These are phyloP conservation scores for Smittium mucronatum DNA, from an alignment of 371 early-diverging fungal genomes.

Conservation along the genomic window DNA sequence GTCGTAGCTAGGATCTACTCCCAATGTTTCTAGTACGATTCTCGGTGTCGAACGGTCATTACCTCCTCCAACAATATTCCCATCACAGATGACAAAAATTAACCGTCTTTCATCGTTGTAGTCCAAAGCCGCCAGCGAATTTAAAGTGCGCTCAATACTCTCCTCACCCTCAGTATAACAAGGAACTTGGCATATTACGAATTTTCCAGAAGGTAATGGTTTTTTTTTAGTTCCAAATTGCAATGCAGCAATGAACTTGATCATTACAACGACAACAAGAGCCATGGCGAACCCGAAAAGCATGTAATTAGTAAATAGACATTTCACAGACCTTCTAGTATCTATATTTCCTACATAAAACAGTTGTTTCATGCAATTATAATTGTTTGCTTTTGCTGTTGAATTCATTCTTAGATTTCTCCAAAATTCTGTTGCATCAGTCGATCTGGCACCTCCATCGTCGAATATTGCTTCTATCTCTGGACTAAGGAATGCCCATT, in stretches of 20 bases:
- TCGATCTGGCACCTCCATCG: slow-evolving; percentile 64
- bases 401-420: slow-evolving; percentile 1
- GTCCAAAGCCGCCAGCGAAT: slow-evolving; percentile 69
- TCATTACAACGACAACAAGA: slow-evolving; percentile 58
- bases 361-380: slow-evolving; percentile 34
- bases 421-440: slow-evolving; percentile 19
- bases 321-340: slow-evolving; percentile 54
- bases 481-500: slow-evolving; percentile 25
- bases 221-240: slow-evolving; percentile 51
- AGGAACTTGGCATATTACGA: slow-evolving; percentile 80
- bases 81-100: slow-evolving; percentile 74
- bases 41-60: slow-evolving; percentile 93
- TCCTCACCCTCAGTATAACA: slow-evolving; percentile 92
- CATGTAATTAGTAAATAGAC: slow-evolving; percentile 72
- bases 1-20: slow-evolving; percentile 77
- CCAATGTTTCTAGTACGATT: slow-evolving; percentile 85
- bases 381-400: slow-evolving; percentile 22
- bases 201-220: slow-evolving; percentile 71
- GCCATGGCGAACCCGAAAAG: slow-evolving; percentile 56
- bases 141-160: slow-evolving; percentile 72
- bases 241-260: slow-evolving; percentile 80
- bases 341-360: slow-evolving; percentile 62
- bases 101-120: slow-evolving; percentile 88
- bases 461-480: slow-evolving; percentile 60
- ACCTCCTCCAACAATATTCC: slow-evolving; percentile 87